Evolutionary conservation across 2,329 filamentous ascomycete genomes (phyloP), one percentile per base, ranked within the genome.

Genomic region (Diaporthe citriasiana): DNA sequence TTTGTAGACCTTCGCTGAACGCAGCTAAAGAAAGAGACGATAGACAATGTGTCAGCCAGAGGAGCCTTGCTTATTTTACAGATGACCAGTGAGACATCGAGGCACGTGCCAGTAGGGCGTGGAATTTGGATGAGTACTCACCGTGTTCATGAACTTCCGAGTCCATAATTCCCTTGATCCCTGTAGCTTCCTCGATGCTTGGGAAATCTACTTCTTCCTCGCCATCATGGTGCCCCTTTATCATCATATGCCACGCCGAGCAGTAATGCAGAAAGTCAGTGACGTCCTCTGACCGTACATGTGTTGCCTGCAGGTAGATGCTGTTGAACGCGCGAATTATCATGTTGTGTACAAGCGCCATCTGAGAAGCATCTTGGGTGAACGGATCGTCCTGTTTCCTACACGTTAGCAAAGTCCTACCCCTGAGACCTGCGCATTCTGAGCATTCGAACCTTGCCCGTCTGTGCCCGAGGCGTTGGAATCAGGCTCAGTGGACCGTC

Each of bases 281-380:
- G 78, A 87, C 87, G 79, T 91, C 89, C n/a, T 80, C 79, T 5
- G 85, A 83, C 15, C 84, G 79, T 47, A 92, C 81, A 77, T 87
- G 83, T 10, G 86, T 85, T 1, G 89, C 89, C 80, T 92, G 90
- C 45, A 88, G 86, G 79, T 89, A 90, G 78, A 93, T 91, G 78
- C 86, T 88, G 81, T 93, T 92, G 83, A 89, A 90, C 73, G 89
- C 89, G 51, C 90, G 89, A 76, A 92, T 87, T 77, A 92, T 88
- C 71, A 87, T 83, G 78, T 92, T 92, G 84, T 92, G 90, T 63
- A 91, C 83, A 69, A 91, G 80, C 3, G 86, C 85, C 90, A 91
- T 92, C 80, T 92, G 88, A 22, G 57, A 60, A 19, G 57, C 57
- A 30, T 60, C 57, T 42, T 60, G 6, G 8, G 6, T 60, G 15